A percentile compares a stretch with the other conserved stretches of the same genome.
Conservation (phyloP, 2,329 filamentous ascomycete genomes). For the Penicillium frequentans region DNA sequence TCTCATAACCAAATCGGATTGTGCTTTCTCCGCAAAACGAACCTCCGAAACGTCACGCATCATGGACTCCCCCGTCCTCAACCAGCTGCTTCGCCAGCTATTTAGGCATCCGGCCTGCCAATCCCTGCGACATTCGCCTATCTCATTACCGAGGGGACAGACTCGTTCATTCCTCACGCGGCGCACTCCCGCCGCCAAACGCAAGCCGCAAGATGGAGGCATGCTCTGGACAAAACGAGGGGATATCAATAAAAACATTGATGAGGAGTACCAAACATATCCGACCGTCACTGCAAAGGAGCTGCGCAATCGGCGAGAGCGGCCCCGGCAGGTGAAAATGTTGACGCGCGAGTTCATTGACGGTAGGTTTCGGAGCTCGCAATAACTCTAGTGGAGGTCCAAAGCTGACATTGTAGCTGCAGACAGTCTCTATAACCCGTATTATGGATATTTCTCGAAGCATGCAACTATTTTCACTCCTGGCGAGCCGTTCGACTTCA, state of each 20-base stretch:
- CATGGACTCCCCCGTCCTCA: slow-evolving; percentile 82
- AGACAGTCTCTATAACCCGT: slow-evolving; percentile 93
- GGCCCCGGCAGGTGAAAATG: slow-evolving; percentile 92
- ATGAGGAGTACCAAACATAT: slow-evolving; percentile 76
- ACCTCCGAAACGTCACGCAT: slow-evolving; percentile 5
- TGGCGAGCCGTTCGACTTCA: slow-evolving; percentile 88
- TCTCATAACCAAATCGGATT: not conserved
- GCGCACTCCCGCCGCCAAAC: slow-evolving; percentile 36
- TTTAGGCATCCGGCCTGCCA: slow-evolving; percentile 72
- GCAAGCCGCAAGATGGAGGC: slow-evolving; percentile 52
- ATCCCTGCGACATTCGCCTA: slow-evolving; percentile 45
- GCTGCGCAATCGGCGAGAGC: slow-evolving; percentile 68
- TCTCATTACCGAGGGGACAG: slow-evolving; percentile 26
- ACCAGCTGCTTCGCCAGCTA: slow-evolving; percentile 79
- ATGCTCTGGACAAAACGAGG: slow-evolving; percentile 85
- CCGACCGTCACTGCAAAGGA: slow-evolving; percentile 83
- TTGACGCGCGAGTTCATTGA: slow-evolving; percentile 96
- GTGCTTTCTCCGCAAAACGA: slow-evolving; percentile 1
- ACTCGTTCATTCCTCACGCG: slow-evolving; percentile 38
- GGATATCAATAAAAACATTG: slow-evolving; percentile 72
- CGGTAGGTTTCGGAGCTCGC: slow-evolving; percentile 53
- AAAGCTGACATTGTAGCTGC: slow-evolving; percentile 12
- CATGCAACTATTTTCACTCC: slow-evolving; percentile 95
- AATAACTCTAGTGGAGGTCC: not conserved
- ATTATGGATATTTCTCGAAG: slow-evolving; percentile 95